These are phyloP conservation scores for Paxillus rubicundulus DNA, from an alignment of 768 basidiomycete genomes.

Conservation along the genomic window DNA sequence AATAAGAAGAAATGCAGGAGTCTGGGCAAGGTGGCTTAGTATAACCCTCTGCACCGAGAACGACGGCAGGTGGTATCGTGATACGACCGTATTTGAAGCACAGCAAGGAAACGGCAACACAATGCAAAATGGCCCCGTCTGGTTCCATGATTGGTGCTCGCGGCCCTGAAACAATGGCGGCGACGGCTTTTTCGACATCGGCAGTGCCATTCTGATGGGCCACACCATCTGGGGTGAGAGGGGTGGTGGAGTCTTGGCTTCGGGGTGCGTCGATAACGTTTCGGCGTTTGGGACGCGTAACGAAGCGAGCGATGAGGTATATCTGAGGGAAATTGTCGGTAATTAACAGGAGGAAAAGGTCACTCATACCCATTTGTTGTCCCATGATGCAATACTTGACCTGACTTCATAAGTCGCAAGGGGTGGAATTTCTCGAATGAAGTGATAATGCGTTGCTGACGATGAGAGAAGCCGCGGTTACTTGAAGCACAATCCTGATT, in stretches of 20 bases:
- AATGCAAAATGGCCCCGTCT: conserved; percentile 60
- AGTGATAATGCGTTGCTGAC: conserved; percentile 64
- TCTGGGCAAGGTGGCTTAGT: conserved; percentile 19
- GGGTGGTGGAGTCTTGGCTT: conserved; percentile 28
- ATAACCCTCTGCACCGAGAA: conserved; percentile 61
- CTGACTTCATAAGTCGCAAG: conserved; percentile 61
- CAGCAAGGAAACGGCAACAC: conserved; percentile 57
- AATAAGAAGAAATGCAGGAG: conserved; percentile 31
- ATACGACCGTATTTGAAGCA: conserved; percentile 74
- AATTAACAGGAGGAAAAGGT: neutral
- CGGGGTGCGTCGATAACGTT: conserved; percentile 10
- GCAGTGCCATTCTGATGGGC: conserved; percentile 5
- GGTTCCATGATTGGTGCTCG: conserved; percentile 20
- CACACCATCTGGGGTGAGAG: conserved; percentile 18
- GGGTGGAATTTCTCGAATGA: conserved; percentile 69
- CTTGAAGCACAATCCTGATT: neutral
- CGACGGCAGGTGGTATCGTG: conserved; percentile 67
- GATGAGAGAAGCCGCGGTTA: neutral
- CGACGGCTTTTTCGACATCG: conserved; percentile 13
- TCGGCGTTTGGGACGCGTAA: conserved; percentile 46
- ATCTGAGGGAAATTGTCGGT: conserved; percentile 36
- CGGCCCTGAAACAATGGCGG: conserved; percentile 6
- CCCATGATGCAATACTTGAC: conserved; percentile 59
- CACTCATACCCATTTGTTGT: conserved; percentile 67
- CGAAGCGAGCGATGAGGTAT: conserved; percentile 63